Conservation (phyloP, 2,329 filamentous ascomycete species). For the Biscogniauxia mediterranea region DNA sequence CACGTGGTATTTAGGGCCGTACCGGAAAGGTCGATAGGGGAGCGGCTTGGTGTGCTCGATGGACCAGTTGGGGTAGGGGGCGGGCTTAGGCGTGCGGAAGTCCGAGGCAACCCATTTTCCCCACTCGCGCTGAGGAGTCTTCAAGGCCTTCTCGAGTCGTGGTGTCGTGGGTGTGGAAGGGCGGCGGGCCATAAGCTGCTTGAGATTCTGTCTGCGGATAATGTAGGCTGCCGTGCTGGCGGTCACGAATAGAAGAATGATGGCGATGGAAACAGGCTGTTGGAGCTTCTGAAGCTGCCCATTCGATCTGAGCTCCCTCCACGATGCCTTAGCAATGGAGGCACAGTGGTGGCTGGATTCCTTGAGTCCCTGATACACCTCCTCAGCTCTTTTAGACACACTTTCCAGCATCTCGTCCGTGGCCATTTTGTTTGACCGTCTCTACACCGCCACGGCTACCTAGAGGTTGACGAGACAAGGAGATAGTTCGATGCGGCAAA, state of each 20-base stretch:
- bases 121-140: constrained; percentile 21
- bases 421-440: not conserved
- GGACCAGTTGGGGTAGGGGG: constrained; percentile 67
- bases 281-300: constrained; percentile 9
- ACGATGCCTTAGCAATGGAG: constrained; percentile 16
- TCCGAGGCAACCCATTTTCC: constrained; percentile 30
- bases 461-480: constrained; percentile 3
- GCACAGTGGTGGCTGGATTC: constrained; percentile 12
- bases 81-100: constrained; percentile 27
- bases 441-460: not conserved
- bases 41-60: constrained; percentile 67
- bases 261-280: constrained; percentile 10
- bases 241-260: constrained; percentile 19
- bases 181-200: constrained; percentile 13
- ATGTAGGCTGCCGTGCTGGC: constrained; percentile 16
- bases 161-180: constrained; percentile 24
- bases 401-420: constrained; percentile 13
- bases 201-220: constrained; percentile 16
- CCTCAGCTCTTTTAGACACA: constrained; percentile 10
- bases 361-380: constrained; percentile 14
- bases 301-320: constrained; percentile 7
- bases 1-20: constrained; percentile 73
- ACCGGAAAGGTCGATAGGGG: constrained; percentile 75
- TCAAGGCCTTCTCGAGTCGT: constrained; percentile 27
- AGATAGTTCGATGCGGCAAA: not conserved